Evolutionary conservation across 2,329 filamentous ascomycete species (phyloP).

Genomic region (Penicillium sp.): DNA sequence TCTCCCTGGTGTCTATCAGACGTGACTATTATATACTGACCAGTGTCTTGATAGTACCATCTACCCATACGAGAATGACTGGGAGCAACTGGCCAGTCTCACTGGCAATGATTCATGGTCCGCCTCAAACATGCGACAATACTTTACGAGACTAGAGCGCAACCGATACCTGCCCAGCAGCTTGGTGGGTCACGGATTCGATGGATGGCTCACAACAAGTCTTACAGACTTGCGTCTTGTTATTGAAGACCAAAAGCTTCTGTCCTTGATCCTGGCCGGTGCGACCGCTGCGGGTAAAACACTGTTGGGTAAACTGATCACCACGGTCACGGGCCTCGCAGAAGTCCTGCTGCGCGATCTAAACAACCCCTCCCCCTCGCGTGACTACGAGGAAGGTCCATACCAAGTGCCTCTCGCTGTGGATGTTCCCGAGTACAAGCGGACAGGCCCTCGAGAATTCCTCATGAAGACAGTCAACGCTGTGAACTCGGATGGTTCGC

Average conservation of each 20-base stretch:
- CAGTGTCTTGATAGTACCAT: conserved; percentile 40
- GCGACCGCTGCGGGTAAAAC: conserved; percentile 51
- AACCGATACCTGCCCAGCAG: conserved; percentile 49
- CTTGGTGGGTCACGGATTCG: conserved; percentile 52
- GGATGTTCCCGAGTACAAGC: conserved; percentile 46
- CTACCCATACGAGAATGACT: conserved; percentile 58
- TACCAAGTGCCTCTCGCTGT: conserved; percentile 60
- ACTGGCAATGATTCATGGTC: conserved; percentile 61
- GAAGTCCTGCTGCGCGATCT: conserved; percentile 50
- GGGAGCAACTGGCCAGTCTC: conserved; percentile 52
- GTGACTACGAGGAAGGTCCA: conserved; percentile 49
- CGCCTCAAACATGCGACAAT: conserved; percentile 54
- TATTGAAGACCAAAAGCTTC: conserved; percentile 52
- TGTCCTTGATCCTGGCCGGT: conserved; percentile 52
- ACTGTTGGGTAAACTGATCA: conserved; percentile 39
- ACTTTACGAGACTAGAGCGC: conserved; percentile 54
- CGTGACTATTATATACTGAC: conserved; percentile 1
- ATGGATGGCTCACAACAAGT: conserved; percentile 57
- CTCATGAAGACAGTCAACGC: conserved; percentile 52
- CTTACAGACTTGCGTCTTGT: conserved; percentile 52
- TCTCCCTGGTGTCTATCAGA: not conserved
- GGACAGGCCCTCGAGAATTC: conserved; percentile 57
- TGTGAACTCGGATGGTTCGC: conserved; percentile 49
- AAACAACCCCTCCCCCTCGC: conserved; percentile 46
- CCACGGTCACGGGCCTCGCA: conserved; percentile 44